Evolutionary conservation across 164 flowering plant species (phyloP).

Genomic region (Piper betle): DNA sequence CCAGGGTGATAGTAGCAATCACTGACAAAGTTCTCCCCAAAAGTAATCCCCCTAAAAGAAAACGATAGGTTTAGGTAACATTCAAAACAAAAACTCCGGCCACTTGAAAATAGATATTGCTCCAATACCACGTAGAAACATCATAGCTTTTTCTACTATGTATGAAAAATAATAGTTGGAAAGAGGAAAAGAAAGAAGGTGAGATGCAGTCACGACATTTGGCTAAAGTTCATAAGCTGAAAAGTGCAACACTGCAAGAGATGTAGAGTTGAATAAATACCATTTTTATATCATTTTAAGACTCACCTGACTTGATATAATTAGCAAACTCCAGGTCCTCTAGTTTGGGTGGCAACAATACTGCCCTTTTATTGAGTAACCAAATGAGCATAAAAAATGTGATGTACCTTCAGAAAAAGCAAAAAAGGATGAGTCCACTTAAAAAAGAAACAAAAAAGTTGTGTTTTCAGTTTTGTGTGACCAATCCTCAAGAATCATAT

Average conservation of each 20-base stretch:
- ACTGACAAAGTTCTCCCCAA: conserved; percentile 88
- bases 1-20: conserved; percentile 68
- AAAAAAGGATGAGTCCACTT: neutral
- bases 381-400: conserved; percentile 58
- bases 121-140: too few species aligned
- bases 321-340: conserved; percentile 60
- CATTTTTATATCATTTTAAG: neutral
- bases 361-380: conserved; percentile 55
- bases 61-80: neutral
- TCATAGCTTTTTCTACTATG: too few species aligned
- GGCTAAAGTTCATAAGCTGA: too few species aligned
- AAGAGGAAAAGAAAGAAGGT: neutral
- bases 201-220: too few species aligned
- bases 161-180: too few species aligned
- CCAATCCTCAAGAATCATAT: neutral
- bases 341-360: conserved; percentile 71
- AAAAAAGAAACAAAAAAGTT: too few species aligned
- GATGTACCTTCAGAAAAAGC: conserved; percentile 39
- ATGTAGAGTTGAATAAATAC: too few species aligned
- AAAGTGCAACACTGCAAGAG: too few species aligned
- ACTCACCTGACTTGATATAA: conserved; percentile 81
- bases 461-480: neutral
- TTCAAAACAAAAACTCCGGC: neutral
- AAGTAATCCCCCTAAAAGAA: conserved; percentile 70
- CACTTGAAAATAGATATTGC: neutral